phyloP scores from a whole-genome alignment of 257 asterid species.

The Orobanche coerulescens region DNA sequence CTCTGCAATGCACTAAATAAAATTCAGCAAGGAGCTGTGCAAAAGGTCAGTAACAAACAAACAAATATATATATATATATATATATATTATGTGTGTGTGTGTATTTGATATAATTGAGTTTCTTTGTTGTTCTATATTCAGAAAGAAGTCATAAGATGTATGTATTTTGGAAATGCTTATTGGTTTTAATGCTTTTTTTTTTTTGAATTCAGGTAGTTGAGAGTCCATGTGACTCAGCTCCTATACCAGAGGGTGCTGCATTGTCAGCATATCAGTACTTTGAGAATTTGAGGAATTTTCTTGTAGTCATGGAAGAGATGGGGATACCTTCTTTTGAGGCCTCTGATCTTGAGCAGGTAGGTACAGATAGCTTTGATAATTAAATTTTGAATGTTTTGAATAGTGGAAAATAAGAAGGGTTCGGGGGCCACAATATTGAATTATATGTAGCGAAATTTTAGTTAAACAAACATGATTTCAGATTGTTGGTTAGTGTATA shows the following conservation, averaged over 20 bases:
- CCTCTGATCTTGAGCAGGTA: slow-evolving; percentile 95
- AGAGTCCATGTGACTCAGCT: slow-evolving; percentile 66
- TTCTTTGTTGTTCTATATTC: not conserved
- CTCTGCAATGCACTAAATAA: slow-evolving; percentile 84
- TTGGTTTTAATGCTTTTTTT: slow-evolving; percentile 21
- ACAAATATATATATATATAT: not conserved
- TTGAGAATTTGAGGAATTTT: slow-evolving; percentile 90
- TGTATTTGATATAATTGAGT: not conserved
- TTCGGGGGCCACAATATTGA: no score
- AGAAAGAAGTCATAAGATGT: not conserved
- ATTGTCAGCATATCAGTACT: slow-evolving; percentile 81
- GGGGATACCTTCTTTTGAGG: slow-evolving; percentile 94
- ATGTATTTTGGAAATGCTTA: not conserved
- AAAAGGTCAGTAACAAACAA: slow-evolving; percentile 43
- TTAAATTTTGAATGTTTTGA: not conserved
- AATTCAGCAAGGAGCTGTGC: slow-evolving; percentile 85
- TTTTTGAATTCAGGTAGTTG: slow-evolving; percentile 92
- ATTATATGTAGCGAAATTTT: no score
- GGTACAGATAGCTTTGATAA: slow-evolving; percentile 7
- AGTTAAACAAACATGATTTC: not conserved
- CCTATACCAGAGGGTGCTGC: slow-evolving; percentile 90
- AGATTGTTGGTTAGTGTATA: not conserved
- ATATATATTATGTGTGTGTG: no score
- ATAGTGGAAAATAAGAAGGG: not conserved
- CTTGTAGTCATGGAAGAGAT: slow-evolving; percentile 82